Conservation (phyloP, 257 asterid species). For the Gentiana straminea region DNA sequence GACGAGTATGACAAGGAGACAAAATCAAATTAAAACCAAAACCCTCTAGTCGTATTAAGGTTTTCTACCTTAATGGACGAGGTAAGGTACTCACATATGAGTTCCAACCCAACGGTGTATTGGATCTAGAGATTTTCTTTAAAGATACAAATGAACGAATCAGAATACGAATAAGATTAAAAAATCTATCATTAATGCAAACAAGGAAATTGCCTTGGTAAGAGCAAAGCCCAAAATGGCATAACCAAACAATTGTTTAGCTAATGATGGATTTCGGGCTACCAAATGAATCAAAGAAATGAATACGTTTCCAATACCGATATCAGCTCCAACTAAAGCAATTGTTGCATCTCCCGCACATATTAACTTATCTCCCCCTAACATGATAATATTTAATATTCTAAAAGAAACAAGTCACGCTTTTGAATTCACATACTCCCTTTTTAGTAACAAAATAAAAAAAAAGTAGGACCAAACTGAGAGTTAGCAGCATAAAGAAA, state of each 20-base stretch:
- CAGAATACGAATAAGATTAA: neutral
- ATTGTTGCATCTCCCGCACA: neutral
- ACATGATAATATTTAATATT: neutral
- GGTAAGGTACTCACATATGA: too few relatives aligned
- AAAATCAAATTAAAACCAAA: too few relatives aligned
- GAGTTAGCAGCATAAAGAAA: too few relatives aligned
- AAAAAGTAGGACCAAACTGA: too few relatives aligned
- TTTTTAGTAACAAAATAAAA: too few relatives aligned
- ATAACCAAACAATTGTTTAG: neutral
- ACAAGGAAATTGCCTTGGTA: neutral
- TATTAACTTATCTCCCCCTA: neutral
- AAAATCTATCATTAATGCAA: neutral
- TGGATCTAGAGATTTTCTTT: neutral
- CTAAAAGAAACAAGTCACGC: neutral
- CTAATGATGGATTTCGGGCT: too few relatives aligned
- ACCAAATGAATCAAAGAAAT: neutral
- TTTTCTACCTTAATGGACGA: too few relatives aligned
- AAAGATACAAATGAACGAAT: too few relatives aligned
- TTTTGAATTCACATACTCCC: neutral
- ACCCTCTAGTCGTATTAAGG: too few relatives aligned
- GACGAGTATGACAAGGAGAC: too few relatives aligned
- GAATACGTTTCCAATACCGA: neutral
- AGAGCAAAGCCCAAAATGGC: slow-evolving; percentile 1
- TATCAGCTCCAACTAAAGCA: neutral
- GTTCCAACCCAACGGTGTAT: neutral